Evolutionary conservation across 305 asterid species (phyloP), one percentile per base, ranked within the genome.

Genomic region (Solanum hybrid): DNA sequence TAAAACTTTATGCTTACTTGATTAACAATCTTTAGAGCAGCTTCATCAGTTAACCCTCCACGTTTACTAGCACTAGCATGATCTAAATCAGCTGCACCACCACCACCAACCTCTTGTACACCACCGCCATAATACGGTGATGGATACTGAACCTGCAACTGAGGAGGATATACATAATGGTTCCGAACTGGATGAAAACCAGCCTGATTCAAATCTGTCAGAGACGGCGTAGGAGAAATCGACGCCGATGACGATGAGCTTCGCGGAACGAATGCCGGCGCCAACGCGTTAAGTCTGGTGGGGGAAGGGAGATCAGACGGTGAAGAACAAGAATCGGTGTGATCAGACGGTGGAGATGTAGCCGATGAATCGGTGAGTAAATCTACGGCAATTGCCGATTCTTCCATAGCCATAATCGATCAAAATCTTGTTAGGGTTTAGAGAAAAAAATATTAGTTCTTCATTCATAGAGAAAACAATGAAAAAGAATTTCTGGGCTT

Each of bases 261-360:
- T 9, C 95, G 92, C 26, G 98, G 98, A 27, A 94, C 93, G 91
- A 96, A 96, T 71, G 95, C 97, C 5, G 98, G 97, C 11, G 98
- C 98, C 90, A 90, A 88, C 14, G 98, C 98, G 91, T 92, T 96
- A 88, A 96, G 95, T 91, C 32, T 78, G 29, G 31, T 78, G 32
- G 56, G 26, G 10, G 86, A 12, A 26, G 89, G 76, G 3, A 38
- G 35, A 78, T 88, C 86, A 9, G 86, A 75, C 86, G 86, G 86
- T 76, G 89, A 4, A 38, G 85, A 38, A 37, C 36, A 37, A 26
- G 89, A 3, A 6, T 45, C 29, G 37, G 89, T 31, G 31, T 60
- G 72, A 78, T 88, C 89, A 10, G 51, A 26, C 4, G 51, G 56
- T 64, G 35, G 12, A 51, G 78, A 86, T 24, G 89, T 19, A 31